Evolutionary conservation across 2,329 filamentous ascomycete species (phyloP), one percentile per base, ranked within the genome.

Genomic region (Basipetospora sp.): DNA sequence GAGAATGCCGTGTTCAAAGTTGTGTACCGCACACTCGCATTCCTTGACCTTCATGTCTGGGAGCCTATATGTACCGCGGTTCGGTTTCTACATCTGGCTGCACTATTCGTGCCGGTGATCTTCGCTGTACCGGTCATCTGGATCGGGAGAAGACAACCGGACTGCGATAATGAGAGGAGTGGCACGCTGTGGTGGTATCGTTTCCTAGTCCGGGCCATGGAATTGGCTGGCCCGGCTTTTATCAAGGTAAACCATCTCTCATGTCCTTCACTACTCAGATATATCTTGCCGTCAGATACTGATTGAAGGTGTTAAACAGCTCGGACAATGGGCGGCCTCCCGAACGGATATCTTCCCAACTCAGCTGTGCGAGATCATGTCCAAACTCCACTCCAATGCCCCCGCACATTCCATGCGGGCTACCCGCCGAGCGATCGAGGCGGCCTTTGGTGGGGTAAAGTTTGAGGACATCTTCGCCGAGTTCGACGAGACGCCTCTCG

Each of bases 311-410:
- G 13, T 11, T n/a, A 19, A 27, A 41, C 48, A 87, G 77, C 74
- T 98, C 39, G 90, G 90, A 13, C 90, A 98, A 76, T 98, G 90
- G 90, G 90, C 90, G 14, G 90, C 90, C 3, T 96, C 90, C 4
- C 72, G 90, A 53, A 83, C 87, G 30, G 90, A 98, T 58, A 94
- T 98, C 52, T 98, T 98, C 53, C 90, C 90, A 2, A 80, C 71
- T 16, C 78, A 94, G 56, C 76, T 98, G 72, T 98, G 90, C 60
- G 73, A 73, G 31, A 77, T 87, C 53, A 90, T 98, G 88, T 93
- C 87, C 2, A 82, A 86, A 43, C 69, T 98, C 32, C 90, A 98
- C 59, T 94, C 90, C 2, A 77, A 96, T 53, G 88, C 90, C 1
- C 87, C 88, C 0, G 87, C 90, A 2, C 90, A 98, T 57, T 86